Evolutionary conservation across 139 green algal genomes (phyloP).

Genomic region (Coelastrella sp.): DNA sequence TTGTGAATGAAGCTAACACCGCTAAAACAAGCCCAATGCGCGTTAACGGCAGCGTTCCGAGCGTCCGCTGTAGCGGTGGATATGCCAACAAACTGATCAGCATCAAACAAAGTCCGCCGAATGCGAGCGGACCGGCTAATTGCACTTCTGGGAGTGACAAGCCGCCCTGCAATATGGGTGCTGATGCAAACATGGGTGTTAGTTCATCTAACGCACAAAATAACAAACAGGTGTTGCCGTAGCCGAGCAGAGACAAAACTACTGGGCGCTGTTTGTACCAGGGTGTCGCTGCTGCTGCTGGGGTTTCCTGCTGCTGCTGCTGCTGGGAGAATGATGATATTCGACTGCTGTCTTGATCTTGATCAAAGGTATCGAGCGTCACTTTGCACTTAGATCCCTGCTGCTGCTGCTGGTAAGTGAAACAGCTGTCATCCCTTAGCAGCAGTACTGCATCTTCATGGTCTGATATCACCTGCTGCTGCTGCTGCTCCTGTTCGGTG

Average conservation of each 20-base stretch:
- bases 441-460: background rate
- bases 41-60: constrained; percentile 58
- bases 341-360: too few species aligned
- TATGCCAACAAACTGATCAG: constrained; percentile 58
- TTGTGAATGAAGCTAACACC: constrained; percentile 47
- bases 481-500: too few species aligned
- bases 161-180: constrained; percentile 58
- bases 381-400: too few species aligned
- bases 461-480: too few species aligned
- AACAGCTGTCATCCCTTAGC: background rate
- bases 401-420: background rate
- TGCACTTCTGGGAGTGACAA: constrained; percentile 63
- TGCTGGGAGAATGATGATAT: too few species aligned
- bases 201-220: constrained; percentile 76
- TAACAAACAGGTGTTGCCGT: constrained; percentile 66
- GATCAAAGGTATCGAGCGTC: too few species aligned
- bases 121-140: constrained; percentile 70
- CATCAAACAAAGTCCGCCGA: constrained; percentile 70
- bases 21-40: constrained; percentile 63
- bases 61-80: constrained; percentile 53
- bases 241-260: constrained; percentile 62
- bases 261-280: constrained; percentile 65
- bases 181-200: constrained; percentile 77
- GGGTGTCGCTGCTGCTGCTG: background rate
- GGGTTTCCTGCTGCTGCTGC: background rate